A percentile compares a stretch with the other conserved stretches of the same genome.
Evolutionary conservation across 2,329 filamentous ascomycete genomes (phyloP).

Genomic region (Amauroascus verrucosus): DNA sequence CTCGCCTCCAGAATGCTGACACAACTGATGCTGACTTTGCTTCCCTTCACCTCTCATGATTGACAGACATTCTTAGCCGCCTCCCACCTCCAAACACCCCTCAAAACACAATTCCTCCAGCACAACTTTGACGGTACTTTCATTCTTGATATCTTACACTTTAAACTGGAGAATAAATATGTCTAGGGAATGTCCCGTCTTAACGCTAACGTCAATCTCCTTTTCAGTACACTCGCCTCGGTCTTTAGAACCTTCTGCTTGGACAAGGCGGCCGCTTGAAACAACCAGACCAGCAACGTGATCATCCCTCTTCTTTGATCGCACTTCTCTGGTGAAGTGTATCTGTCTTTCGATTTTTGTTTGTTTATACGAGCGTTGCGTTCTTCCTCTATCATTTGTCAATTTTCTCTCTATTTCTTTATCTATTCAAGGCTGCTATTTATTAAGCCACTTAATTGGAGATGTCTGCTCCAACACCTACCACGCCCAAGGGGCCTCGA

Average conservation of each 20-base stretch:
- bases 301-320: conserved; percentile 12
- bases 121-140: neutral
- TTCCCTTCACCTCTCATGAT: neutral
- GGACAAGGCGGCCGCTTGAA: conserved; percentile 5
- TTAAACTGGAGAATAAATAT: conserved; percentile 10
- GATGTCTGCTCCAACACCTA: conserved; percentile 39
- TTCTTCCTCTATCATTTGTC: conserved; percentile 10
- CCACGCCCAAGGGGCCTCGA: conserved; percentile 32
- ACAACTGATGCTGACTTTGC: neutral
- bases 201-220: neutral
- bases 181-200: conserved; percentile 9
- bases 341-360: neutral
- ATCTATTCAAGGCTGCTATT: conserved; percentile 38
- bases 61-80: neutral
- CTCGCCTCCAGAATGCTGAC: neutral
- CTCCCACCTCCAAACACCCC: neutral
- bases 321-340: neutral
- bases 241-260: conserved; percentile 1
- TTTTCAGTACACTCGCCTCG: conserved; percentile 2
- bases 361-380: conserved; percentile 13
- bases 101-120: conserved; percentile 3
- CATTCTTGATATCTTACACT: neutral
- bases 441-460: conserved; percentile 37
- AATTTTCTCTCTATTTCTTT: conserved; percentile 22
- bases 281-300: conserved; percentile 6